Conservation (phyloP, 1,284 basidiomycete species). For the Cutaneotrichosporon arboriforme region DNA sequence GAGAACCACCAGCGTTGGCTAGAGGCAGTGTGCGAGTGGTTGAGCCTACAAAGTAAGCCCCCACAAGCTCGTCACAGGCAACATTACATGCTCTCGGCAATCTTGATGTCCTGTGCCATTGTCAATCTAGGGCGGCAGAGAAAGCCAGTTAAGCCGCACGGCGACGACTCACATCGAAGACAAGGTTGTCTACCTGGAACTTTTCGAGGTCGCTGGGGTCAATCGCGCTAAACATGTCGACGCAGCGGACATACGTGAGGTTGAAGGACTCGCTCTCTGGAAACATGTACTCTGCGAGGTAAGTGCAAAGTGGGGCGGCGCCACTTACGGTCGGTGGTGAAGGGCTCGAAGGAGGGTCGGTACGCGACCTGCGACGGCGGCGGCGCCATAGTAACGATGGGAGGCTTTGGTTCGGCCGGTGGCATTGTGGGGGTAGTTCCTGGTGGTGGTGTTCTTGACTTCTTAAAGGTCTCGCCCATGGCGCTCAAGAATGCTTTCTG, state of each 20-base stretch:
- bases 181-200: slow-evolving; percentile 19
- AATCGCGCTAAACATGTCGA: neutral
- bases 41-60: slow-evolving; percentile 8
- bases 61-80: too few relatives aligned
- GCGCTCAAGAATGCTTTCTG: neutral
- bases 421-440: neutral
- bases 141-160: too few relatives aligned
- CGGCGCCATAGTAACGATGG: neutral
- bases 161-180: slow-evolving; percentile 11
- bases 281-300: slow-evolving; percentile 20
- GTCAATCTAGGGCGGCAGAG: neutral
- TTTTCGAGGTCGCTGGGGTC: slow-evolving; percentile 11
- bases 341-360: slow-evolving; percentile 11
- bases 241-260: slow-evolving; percentile 6
- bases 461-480: neutral
- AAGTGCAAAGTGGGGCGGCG: neutral
- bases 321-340: slow-evolving; percentile 13
- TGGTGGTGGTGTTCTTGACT: neutral
- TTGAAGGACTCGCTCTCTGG: slow-evolving; percentile 11
- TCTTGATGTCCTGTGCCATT: slow-evolving; percentile 14
- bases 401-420: neutral
- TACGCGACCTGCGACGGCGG: slow-evolving; percentile 11
- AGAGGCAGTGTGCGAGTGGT: slow-evolving; percentile 5
- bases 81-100: slow-evolving; percentile 17
- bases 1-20: slow-evolving; percentile 14